A percentile compares a stretch with the other conserved stretches of the same genome.
These are phyloP conservation scores for Desmodesmus armatus DNA, from an alignment of 139 green algal species.

Conservation along the genomic window DNA sequence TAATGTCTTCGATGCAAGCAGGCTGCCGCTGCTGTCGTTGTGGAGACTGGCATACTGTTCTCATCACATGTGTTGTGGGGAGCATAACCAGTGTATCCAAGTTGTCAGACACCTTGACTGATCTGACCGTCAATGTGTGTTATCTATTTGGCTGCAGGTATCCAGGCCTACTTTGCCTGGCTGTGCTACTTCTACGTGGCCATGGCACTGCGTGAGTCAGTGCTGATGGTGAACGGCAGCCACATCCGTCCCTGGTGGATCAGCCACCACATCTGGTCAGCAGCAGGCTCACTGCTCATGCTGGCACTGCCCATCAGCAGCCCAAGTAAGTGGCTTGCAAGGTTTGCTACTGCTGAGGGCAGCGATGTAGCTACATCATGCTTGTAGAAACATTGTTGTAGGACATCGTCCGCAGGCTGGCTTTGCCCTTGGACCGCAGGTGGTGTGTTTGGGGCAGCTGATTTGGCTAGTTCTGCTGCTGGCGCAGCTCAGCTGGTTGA, in stretches of 20 bases:
- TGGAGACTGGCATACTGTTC: too few species aligned
- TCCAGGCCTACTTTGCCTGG: constrained; percentile 92
- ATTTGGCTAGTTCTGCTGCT: too few species aligned
- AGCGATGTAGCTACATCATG: too few species aligned
- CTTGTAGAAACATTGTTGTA: too few species aligned
- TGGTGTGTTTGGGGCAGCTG: not conserved
- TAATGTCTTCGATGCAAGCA: too few species aligned
- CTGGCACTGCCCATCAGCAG: constrained; percentile 92
- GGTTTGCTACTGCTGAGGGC: too few species aligned
- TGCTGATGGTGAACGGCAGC: constrained; percentile 93
- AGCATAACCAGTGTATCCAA: too few species aligned
- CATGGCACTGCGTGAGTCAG: constrained; percentile 91
- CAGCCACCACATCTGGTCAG: constrained; percentile 94
- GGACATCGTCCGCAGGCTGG: not conserved
- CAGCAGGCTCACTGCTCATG: constrained; percentile 79
- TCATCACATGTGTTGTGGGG: too few species aligned
- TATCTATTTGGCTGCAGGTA: constrained; percentile 47
- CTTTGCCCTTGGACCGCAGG: not conserved
- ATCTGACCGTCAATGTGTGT: not conserved
- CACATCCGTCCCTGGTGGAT: constrained; percentile 96
- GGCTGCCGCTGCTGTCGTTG: too few species aligned
- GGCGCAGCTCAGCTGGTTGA: too few species aligned
- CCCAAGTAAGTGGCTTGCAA: constrained; percentile 53
- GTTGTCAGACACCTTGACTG: too few species aligned
- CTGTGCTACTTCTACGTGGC: constrained; percentile 96